These are phyloP conservation scores for Aspergillus alliaceus DNA, from an alignment of 2,329 filamentous ascomycete genomes.

Conservation along the genomic window DNA sequence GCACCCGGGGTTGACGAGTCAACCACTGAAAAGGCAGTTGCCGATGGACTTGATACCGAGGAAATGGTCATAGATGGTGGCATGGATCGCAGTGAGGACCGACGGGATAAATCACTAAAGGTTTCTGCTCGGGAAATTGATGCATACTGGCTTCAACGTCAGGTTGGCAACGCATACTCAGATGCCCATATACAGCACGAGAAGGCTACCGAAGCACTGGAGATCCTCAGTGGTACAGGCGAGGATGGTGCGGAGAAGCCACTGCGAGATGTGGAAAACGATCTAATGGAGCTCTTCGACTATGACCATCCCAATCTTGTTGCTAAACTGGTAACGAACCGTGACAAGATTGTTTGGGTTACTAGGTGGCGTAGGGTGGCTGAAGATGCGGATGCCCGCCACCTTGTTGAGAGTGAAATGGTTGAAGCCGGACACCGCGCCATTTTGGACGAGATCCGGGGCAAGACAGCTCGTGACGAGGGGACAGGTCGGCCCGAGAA, in stretches of 20 bases:
- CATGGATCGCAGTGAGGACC: constrained; percentile 42
- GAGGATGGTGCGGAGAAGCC: constrained; percentile 77
- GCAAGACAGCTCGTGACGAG: constrained; percentile 60
- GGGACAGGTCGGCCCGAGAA: constrained; percentile 64
- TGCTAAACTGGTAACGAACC: constrained; percentile 84
- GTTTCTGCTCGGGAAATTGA: constrained; percentile 89
- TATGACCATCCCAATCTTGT: constrained; percentile 95
- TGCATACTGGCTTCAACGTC: constrained; percentile 93
- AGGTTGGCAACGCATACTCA: constrained; percentile 83
- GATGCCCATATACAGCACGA: constrained; percentile 92
- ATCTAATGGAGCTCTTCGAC: constrained; percentile 96
- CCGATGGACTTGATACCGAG: constrained; percentile 56
- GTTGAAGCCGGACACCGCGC: constrained; percentile 79
- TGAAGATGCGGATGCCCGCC: constrained; percentile 69
- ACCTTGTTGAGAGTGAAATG: constrained; percentile 86
- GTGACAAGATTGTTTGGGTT: constrained; percentile 93
- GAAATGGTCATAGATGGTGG: constrained; percentile 82
- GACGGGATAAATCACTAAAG: constrained; percentile 51
- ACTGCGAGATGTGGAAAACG: constrained; percentile 92
- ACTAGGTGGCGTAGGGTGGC: constrained; percentile 83
- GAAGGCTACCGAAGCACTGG: constrained; percentile 82
- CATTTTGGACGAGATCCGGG: constrained; percentile 85
- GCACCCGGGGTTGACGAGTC: constrained; percentile 52
- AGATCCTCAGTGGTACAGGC: constrained; percentile 74
- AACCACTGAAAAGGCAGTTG: constrained; percentile 34